A percentile compares a stretch with the other conserved stretches of the same genome.
These are phyloP conservation scores for Nasturtium officinale DNA, from an alignment of 345 rosid genomes.

Conservation along the genomic window DNA sequence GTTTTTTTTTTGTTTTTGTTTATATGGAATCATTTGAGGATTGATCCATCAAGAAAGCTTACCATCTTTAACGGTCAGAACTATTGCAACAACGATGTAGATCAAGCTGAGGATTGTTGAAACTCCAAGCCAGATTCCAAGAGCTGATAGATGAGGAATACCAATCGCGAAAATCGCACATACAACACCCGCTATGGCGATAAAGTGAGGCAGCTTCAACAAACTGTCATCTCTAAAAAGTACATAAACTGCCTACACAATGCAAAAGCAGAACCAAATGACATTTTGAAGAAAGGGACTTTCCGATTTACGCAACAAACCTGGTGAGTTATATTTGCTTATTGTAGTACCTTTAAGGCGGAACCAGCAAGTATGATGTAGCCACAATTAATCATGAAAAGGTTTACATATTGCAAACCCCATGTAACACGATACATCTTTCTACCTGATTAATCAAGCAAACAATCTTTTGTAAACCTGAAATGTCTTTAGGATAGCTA, in stretches of 20 bases:
- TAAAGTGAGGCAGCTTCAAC: constrained; percentile 59
- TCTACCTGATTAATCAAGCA: constrained; percentile 31
- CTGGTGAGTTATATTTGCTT: neutral
- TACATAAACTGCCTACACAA: constrained; percentile 53
- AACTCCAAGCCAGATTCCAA: constrained; percentile 79
- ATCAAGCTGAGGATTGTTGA: constrained; percentile 71
- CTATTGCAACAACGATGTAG: constrained; percentile 62
- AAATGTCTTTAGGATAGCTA: neutral
- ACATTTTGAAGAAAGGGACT: neutral
- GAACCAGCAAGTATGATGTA: constrained; percentile 60
- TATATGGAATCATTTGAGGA: neutral
- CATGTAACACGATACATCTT: constrained; percentile 47
- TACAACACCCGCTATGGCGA: constrained; percentile 57
- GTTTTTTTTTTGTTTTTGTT: neutral
- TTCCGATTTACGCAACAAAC: neutral
- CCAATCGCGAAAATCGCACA: constrained; percentile 73
- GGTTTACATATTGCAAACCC: constrained; percentile 59
- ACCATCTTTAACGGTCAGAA: constrained; percentile 72
- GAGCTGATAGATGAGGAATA: constrained; percentile 82
- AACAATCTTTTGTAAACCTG: constrained; percentile 1
- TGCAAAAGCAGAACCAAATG: neutral
- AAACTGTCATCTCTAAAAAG: constrained; percentile 53
- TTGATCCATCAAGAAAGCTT: constrained; percentile 24
- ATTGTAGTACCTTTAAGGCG: constrained; percentile 47
- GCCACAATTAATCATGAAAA: constrained; percentile 61